Percentiles rank a stretch among this genome's conserved stretches.
Evolutionary conservation across 179 eudicot species (phyloP).

Genomic region (Beta corolliflora): DNA sequence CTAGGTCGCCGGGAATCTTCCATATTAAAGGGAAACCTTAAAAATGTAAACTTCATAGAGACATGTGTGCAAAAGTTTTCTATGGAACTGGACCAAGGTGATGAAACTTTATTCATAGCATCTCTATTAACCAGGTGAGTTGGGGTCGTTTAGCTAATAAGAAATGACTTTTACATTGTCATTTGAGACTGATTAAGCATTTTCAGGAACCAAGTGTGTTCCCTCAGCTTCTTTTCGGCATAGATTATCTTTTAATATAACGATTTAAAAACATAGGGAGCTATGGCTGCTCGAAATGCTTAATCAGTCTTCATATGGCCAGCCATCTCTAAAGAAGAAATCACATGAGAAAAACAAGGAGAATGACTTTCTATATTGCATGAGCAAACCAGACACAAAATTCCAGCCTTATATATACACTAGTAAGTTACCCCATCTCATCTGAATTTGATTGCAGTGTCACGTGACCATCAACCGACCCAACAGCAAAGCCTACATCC

Average conservation of each 20-base stretch:
- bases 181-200: not conserved
- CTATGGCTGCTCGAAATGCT: not conserved
- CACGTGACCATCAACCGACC: slow-evolving; percentile 84
- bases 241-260: not conserved
- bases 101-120: not conserved
- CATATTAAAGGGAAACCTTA: not conserved
- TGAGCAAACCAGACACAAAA: not conserved
- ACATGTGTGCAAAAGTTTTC: not conserved
- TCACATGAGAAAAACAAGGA: not conserved
- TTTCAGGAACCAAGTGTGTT: not conserved
- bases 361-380: not conserved
- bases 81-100: not conserved
- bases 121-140: not conserved
- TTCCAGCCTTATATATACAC: slow-evolving; percentile 17
- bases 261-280: not conserved
- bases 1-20: not conserved
- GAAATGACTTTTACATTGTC: not conserved
- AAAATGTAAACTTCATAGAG: not conserved
- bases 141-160: not conserved
- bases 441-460: slow-evolving; percentile 55
- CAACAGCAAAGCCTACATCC: slow-evolving; percentile 58
- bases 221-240: not conserved
- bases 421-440: slow-evolving; percentile 57
- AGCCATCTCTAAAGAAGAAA: slow-evolving; percentile 2
- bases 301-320: not conserved